Conservation (phyloP, 2,329 filamentous ascomycete species). For the Aspergillus pseudoglaucus region DNA sequence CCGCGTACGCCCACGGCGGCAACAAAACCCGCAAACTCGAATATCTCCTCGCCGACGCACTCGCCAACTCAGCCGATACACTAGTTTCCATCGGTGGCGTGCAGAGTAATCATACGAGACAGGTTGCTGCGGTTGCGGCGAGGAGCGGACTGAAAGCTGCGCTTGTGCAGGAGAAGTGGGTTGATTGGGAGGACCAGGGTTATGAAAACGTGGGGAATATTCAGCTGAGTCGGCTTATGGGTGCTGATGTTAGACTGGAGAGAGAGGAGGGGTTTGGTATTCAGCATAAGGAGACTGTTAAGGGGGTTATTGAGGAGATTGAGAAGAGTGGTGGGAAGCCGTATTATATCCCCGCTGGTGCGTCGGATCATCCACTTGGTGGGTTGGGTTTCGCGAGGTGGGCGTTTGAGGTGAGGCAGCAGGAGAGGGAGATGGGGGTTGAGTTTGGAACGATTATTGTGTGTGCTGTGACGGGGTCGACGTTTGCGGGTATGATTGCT, state of each 20-base stretch:
- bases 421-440: constrained; percentile 55
- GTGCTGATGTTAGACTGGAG: constrained; percentile 57
- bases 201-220: constrained; percentile 66
- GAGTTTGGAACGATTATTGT: constrained; percentile 65
- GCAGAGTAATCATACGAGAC: constrained; percentile 64
- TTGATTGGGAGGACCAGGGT: constrained; percentile 53
- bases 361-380: constrained; percentile 63
- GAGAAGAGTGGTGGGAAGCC: constrained; percentile 51
- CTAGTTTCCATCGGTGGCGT: constrained; percentile 62
- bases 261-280: constrained; percentile 58
- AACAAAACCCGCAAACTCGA: constrained; percentile 67
- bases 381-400: constrained; percentile 65
- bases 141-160: constrained; percentile 46
- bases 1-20: constrained; percentile 59
- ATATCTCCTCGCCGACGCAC: constrained; percentile 60
- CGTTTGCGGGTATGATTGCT: constrained; percentile 65
- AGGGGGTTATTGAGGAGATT: constrained; percentile 50
- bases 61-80: constrained; percentile 52
- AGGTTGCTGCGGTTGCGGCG: constrained; percentile 58
- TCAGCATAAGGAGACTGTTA: constrained; percentile 58
- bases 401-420: constrained; percentile 61
- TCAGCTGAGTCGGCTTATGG: constrained; percentile 62
- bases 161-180: constrained; percentile 63
- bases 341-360: constrained; percentile 67
- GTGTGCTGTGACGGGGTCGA: constrained; percentile 65